Conservation (phyloP, 2,329 filamentous ascomycete genomes). For the Rugonectria rugulosa region DNA sequence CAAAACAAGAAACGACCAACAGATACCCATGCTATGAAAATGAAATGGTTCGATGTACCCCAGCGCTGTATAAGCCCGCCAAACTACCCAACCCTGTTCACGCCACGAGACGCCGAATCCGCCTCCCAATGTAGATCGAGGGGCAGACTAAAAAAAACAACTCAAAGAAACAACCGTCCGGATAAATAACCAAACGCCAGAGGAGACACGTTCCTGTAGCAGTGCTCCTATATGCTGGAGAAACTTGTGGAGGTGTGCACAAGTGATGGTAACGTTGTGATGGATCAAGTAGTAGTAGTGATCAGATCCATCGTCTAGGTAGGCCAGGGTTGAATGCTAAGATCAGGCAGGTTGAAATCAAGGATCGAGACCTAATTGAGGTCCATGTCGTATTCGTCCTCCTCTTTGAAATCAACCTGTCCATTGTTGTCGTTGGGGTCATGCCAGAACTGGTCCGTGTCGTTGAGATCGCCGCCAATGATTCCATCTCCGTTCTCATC, state of each 20-base stretch:
- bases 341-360: constrained; percentile 6
- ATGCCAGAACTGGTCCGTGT: constrained; percentile 68
- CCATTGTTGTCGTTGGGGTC: constrained; percentile 77
- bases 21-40: constrained; percentile 21
- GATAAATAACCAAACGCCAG: constrained; percentile 27
- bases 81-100: constrained; percentile 29
- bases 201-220: constrained; percentile 19
- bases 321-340: constrained; percentile 4
- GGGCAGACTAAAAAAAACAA: constrained; percentile 19
- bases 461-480: constrained; percentile 55
- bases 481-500: constrained; percentile 48
- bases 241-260: constrained; percentile 25
- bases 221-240: constrained; percentile 10
- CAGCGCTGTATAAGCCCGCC: constrained; percentile 34
- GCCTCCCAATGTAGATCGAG: constrained; percentile 22
- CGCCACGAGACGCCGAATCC: constrained; percentile 27
- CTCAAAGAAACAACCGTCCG: constrained; percentile 23
- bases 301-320: constrained; percentile 1
- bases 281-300: background rate
- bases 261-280: constrained; percentile 32
- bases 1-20: constrained; percentile 18
- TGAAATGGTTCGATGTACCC: constrained; percentile 30
- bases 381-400: constrained; percentile 93
- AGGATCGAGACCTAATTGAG: constrained; percentile 49
- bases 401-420: constrained; percentile 85